A percentile compares a stretch with the other conserved stretches of the same genome.
Conservation (phyloP, 2,329 filamentous ascomycete genomes). For the Stachybotrys elegans region DNA sequence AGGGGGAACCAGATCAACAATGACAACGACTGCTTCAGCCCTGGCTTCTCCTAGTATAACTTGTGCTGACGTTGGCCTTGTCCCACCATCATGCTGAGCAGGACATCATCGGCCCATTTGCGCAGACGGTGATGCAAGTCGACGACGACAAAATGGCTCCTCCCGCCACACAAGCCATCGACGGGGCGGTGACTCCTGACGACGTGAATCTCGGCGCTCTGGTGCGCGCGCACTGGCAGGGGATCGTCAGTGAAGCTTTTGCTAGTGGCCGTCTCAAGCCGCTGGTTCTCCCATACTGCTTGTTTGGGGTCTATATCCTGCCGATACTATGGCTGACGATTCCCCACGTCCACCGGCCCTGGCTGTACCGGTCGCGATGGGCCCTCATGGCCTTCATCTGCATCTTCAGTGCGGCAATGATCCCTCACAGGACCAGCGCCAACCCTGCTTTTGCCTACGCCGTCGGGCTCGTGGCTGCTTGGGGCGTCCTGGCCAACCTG, state of each 20-base stretch:
- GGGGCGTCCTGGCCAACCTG: conserved; percentile 44
- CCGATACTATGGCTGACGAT: conserved; percentile 51
- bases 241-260: conserved; percentile 28
- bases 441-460: conserved; percentile 48
- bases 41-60: too few species aligned
- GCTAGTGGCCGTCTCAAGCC: conserved; percentile 37
- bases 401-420: conserved; percentile 37
- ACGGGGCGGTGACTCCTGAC: too few species aligned
- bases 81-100: too few species aligned
- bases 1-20: too few species aligned
- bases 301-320: conserved; percentile 43
- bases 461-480: conserved; percentile 43
- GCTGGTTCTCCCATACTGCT: conserved; percentile 46
- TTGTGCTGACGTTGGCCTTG: too few species aligned
- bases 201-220: conserved; percentile 20
- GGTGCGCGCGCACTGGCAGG: conserved; percentile 27
- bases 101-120: too few species aligned
- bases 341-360: conserved; percentile 45
- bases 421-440: conserved; percentile 38
- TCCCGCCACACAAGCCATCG: too few species aligned
- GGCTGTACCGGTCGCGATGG: conserved; percentile 46
- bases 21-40: too few species aligned
- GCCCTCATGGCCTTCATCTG: conserved; percentile 39
- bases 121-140: too few species aligned
- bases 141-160: too few species aligned